phyloP scores from a whole-genome alignment of 352 stramenopile species.

The Phytopythium helicoides region DNA sequence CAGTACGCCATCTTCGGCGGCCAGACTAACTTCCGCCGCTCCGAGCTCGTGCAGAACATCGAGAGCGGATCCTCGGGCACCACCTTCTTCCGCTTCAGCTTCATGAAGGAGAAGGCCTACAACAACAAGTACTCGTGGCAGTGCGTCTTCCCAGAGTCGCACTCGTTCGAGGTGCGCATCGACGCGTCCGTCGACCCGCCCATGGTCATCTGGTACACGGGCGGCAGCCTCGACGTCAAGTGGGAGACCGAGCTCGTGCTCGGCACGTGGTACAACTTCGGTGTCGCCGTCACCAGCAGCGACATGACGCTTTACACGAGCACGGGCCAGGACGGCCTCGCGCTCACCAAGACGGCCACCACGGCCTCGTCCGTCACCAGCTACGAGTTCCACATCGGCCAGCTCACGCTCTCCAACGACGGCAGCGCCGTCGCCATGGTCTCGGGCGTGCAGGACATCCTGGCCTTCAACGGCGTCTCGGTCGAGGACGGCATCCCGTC shows the following conservation, averaged over 20 bases:
- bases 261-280: constrained; percentile 71
- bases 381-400: constrained; percentile 67
- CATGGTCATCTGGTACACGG: constrained; percentile 57
- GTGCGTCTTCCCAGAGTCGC: constrained; percentile 57
- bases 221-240: constrained; percentile 37
- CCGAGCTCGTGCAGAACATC: constrained; percentile 64
- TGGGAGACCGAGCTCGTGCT: constrained; percentile 51
- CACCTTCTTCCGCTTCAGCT: constrained; percentile 60
- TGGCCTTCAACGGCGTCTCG: constrained; percentile 68
- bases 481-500: constrained; percentile 43
- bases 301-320: constrained; percentile 55
- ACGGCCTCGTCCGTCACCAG: constrained; percentile 16
- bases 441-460: constrained; percentile 39
- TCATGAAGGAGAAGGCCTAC: constrained; percentile 46
- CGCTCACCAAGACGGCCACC: constrained; percentile 36
- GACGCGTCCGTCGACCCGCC: constrained; percentile 45
- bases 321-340: constrained; percentile 36
- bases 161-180: constrained; percentile 60
- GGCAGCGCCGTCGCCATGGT: constrained; percentile 49
- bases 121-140: constrained; percentile 51
- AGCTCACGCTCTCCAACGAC: constrained; percentile 65
- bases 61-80: constrained; percentile 29
- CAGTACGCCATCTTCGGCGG: constrained; percentile 49
- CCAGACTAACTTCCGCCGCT: constrained; percentile 64
- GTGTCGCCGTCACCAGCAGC: constrained; percentile 38